Evolutionary conservation across 2,329 filamentous ascomycete genomes (phyloP).

Genomic region (Pestalotiopsis sp.): DNA sequence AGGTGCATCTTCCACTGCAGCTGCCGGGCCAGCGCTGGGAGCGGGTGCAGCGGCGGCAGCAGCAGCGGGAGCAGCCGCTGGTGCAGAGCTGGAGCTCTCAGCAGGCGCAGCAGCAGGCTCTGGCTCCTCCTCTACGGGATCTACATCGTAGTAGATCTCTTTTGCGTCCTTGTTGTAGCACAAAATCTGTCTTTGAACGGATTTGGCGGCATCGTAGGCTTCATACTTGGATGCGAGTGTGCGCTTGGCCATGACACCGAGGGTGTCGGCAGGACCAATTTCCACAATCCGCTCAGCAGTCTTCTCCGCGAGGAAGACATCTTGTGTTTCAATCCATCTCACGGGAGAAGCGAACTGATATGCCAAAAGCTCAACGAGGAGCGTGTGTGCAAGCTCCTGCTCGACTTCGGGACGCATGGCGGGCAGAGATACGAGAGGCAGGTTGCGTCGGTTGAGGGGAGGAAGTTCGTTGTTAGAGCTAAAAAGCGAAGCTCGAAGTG

Average conservation of each 20-base stretch:
- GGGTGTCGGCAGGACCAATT: slow-evolving; percentile 93
- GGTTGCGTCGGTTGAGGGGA: slow-evolving; percentile 13
- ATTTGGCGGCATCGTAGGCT: slow-evolving; percentile 96
- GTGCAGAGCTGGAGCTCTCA: slow-evolving; percentile 36
- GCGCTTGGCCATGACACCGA: slow-evolving; percentile 96
- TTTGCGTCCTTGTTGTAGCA: slow-evolving; percentile 99
- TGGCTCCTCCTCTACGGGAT: slow-evolving; percentile 89
- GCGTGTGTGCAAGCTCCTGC: slow-evolving; percentile 97
- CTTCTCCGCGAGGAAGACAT: slow-evolving; percentile 98
- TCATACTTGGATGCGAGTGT: slow-evolving; percentile 97
- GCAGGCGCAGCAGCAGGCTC: slow-evolving; percentile 58
- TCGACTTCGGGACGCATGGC: slow-evolving; percentile 96
- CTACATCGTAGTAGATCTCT: slow-evolving; percentile 99
- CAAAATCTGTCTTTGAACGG: slow-evolving; percentile 93
- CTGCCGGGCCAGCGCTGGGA: slow-evolving; percentile 80
- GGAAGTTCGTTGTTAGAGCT: slow-evolving; percentile 11
- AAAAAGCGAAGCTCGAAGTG: slow-evolving; percentile 2
- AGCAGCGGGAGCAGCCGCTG: slow-evolving; percentile 39
- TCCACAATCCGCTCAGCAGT: slow-evolving; percentile 97
- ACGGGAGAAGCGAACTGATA: slow-evolving; percentile 99
- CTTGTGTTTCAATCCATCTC: slow-evolving; percentile 99
- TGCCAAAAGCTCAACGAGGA: slow-evolving; percentile 97
- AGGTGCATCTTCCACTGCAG: slow-evolving; percentile 82
- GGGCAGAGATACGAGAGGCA: slow-evolving; percentile 18
- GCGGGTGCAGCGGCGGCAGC: slow-evolving; percentile 55